Base-by-base conservation (phyloP, 2,329 filamentous ascomycete species). In the Akanthomyces muscarius region DNA sequence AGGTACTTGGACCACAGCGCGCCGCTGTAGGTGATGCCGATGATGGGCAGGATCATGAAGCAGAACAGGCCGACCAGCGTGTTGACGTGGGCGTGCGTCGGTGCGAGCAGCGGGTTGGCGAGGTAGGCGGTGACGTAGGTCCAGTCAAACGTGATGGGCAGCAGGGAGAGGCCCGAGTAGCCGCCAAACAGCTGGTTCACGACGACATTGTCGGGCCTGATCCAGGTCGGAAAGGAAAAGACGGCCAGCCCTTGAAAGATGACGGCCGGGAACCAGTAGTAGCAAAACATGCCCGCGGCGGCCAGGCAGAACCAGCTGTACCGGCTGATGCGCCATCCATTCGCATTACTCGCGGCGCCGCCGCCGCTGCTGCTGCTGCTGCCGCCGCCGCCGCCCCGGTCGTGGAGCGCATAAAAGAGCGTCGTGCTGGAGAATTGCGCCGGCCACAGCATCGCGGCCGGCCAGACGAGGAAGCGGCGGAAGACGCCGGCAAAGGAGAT, bases 401-500 rank as follows among this genome's bases (percentile, higher is more conserved):
- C 76, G 52, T 79, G 77, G 3, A 80, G 73, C 18, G 75, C 76
- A 36, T 78, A 73, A 65, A 85, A 78, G 8, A 85, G 73, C 0
- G 78, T 76, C 0, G 78, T 79, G 65, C 78, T 83, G 3, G 73
- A 73, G 28, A 79, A 69, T 77, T 79, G 61, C 81, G 75, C 76
- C 2, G 85, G 85, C 84, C 85, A 87, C 64, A 87, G 81, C 84
- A 87, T 87, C 38, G 83, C 80, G 1, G 85, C 82, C 0, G 83
- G 85, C 71, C 76, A 81, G n/a, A 84, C 79, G 23, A 87, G 77
- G 71, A 84, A 87, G 28, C 82, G 78, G 33, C 83, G 77, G 38
- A 79, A 78, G 50, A 87, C 71, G 0, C 85, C 85, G 0, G 86
- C 85, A 18, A 88, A 73, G 1, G 84, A 84, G 66, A 86, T 86